phyloP scores from a whole-genome alignment of 345 rosid genomes.

The Angophora floribunda region DNA sequence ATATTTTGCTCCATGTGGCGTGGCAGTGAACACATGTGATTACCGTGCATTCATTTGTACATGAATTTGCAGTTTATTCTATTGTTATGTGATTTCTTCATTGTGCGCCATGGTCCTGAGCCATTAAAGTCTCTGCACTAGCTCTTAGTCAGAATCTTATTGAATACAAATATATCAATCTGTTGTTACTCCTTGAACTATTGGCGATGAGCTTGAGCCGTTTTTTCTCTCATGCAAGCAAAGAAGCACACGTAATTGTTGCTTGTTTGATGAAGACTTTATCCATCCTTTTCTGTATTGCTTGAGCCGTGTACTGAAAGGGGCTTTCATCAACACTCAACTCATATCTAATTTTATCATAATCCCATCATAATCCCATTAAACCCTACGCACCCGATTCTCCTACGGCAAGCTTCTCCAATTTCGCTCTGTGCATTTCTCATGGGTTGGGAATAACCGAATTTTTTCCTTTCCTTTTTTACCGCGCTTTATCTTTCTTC shows the following conservation, averaged over 20 bases:
- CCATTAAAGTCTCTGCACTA: neutral
- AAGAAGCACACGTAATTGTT: neutral
- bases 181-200: neutral
- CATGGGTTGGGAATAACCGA: too few species aligned
- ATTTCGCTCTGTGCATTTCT: too few species aligned
- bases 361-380: too few species aligned
- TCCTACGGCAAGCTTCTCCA: too few species aligned
- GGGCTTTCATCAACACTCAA: too few species aligned
- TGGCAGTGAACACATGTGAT: neutral
- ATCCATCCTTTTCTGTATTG: neutral
- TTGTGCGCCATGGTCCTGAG: neutral
- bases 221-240: neutral
- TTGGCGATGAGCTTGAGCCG: neutral
- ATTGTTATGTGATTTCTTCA: neutral
- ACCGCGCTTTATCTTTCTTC: too few species aligned
- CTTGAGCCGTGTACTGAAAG: neutral
- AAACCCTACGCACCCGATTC: too few species aligned
- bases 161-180: neutral
- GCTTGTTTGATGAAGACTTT: neutral
- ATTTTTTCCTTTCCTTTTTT: too few species aligned
- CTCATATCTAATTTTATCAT: too few species aligned
- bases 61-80: neutral
- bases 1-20: neutral
- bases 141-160: neutral
- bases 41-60: neutral